Base-by-base conservation (phyloP, 148 eudicot genomes). In the Cornus kousa region DNA sequence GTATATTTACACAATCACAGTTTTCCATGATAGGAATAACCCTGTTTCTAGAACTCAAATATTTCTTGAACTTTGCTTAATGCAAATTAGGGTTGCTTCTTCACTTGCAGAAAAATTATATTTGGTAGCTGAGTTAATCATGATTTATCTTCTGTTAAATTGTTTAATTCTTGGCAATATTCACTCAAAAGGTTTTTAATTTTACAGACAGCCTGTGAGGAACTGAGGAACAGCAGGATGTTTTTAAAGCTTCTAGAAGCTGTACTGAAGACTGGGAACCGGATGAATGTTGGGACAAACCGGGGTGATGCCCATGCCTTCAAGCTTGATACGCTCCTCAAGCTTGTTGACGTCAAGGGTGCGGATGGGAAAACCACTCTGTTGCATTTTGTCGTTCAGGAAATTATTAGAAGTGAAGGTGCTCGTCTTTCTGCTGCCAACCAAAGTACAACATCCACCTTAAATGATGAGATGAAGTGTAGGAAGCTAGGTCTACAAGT, bases 271-370 rank as follows among this genome's bases (percentile, higher is more conserved):
- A 81, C 87, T 40, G 87, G 87, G 57, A 84, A 84, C 81, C 81
- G 84, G 4, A 73, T 84, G 81, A 84, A 84, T 31, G 84, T 77
- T 4, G 87, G 87, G 4, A 84, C 87, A 1, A 77, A 78, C 62
- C 73, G 84, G 11, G 87, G 87, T 14, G 87, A 57, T 67, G 87
- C 87, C 10, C 80, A 84, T 5, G 87, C 87, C 13, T 84, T 84
- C 59, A 84, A 84, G 77, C 87, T 84, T 28, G 82, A 81, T 66
- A 84, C 87, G 9, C 87, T 84, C 57, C 76, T 81, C 68, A 84
- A 84, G 77, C 84, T 84, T 12, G 78, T 75, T 2, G 87, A 84
- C 35, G 77, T 80, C 55, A 84, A 84, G 66, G 82, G 81, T 46
- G 72, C 76, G 7, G 87, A 84, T 16, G 87, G 87, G 7, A 84